Base-by-base conservation (phyloP, 2,329 filamentous ascomycete genomes). In the Alternaria arbusti region DNA sequence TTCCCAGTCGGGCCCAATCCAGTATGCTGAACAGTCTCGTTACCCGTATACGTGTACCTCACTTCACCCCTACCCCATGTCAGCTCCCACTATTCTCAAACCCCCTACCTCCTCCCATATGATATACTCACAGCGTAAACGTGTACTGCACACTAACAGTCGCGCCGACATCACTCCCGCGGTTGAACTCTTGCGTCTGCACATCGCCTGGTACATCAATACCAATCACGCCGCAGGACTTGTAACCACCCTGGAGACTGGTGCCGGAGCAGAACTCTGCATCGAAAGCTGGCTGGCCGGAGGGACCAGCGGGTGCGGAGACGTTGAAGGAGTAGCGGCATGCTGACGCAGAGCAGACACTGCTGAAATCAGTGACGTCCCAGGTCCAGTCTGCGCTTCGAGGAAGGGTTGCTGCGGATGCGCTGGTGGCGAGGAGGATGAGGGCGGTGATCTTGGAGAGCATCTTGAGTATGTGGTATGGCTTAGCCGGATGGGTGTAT, bases 321-420 rank as follows among this genome's bases (percentile, higher is more conserved):
- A 73, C 61, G 44, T 64, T 67, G 44, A 72, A 69, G 44, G 49
- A 61, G 57, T 73, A 73, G 50, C 64, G 59, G 54, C 72, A 74
- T 3, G 66, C 68, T 17, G 70, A 66, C 28, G 70, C 68, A 26
- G 57, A 69, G 59, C 70, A 73, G 44, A 60, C 64, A 50, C 66
- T 72, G 40, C 62, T 67, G 61, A 68, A 70, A 47, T 52, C 47
- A 12, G 59, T 54, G 25, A 74, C 57, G 11, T 49, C n/a, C 68
- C 72, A 74, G n/a, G 62, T 56, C 60, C 63, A 73, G 11, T 57
- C 28, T 30, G 36, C 36, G 25, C 13, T 28, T 17, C 32, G 40
- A 9, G 66, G 30, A 6, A 62, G n/a, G 3, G 62, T 23, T 13
- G 54, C 58, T 20, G 64, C 63, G 6, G 61, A 54, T 25, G 61